These are phyloP conservation scores for Lecanoromycetidae sp. DNA, from an alignment of 2,329 filamentous ascomycete genomes.

Conservation along the genomic window DNA sequence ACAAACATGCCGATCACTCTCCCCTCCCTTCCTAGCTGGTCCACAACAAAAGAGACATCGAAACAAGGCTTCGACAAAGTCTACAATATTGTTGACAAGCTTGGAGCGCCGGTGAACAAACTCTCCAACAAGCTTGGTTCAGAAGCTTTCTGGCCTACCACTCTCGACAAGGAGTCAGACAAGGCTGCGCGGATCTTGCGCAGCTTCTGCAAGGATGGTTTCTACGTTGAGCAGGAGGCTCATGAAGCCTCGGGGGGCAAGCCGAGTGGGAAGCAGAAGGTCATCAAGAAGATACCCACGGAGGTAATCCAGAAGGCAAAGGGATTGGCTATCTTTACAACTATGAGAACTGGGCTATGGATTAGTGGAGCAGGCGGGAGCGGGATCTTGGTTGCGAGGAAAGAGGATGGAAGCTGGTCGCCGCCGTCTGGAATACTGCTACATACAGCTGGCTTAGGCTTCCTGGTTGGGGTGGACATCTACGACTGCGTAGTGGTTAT, in stretches of 20 bases:
- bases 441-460: slow-evolving; percentile 78
- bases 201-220: slow-evolving; percentile 76
- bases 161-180: slow-evolving; percentile 77
- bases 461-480: slow-evolving; percentile 82
- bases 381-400: slow-evolving; percentile 71
- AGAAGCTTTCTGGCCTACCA: slow-evolving; percentile 76
- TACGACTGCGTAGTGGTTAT: slow-evolving; percentile 94
- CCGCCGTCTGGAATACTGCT: slow-evolving; percentile 82
- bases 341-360: slow-evolving; percentile 88
- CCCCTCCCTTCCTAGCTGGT: slow-evolving; percentile 33
- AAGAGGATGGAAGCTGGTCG: slow-evolving; percentile 80
- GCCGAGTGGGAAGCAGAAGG: slow-evolving; percentile 49
- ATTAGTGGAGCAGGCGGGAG: slow-evolving; percentile 83
- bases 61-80: slow-evolving; percentile 65
- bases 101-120: slow-evolving; percentile 65
- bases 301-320: slow-evolving; percentile 80
- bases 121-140: slow-evolving; percentile 69
- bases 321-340: slow-evolving; percentile 86
- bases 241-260: slow-evolving; percentile 24
- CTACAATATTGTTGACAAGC: slow-evolving; percentile 54
- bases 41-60: slow-evolving; percentile 40
- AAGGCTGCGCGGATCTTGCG: slow-evolving; percentile 82
- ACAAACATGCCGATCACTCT: slow-evolving; percentile 12
- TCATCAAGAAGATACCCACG: slow-evolving; percentile 72
- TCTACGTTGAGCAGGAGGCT: slow-evolving; percentile 46